Conservation (phyloP, 805 yeast genomes). For the Spathaspora gorwiae region DNA sequence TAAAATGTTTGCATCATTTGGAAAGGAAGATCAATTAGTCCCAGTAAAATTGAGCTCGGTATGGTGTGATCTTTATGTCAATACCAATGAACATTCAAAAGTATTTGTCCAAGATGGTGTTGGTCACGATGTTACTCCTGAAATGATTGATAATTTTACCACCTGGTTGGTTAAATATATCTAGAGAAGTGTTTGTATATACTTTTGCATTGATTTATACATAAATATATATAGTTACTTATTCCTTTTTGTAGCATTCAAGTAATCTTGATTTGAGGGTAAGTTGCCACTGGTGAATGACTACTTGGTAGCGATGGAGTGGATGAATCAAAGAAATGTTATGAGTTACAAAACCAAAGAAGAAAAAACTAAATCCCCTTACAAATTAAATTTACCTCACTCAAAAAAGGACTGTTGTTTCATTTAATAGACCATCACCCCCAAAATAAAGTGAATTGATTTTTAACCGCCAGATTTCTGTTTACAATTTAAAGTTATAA, state of each 20-base stretch:
- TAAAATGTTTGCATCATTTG: slow-evolving; percentile 34
- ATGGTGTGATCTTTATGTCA: slow-evolving; percentile 28
- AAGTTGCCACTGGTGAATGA: too few species aligned
- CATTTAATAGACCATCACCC: too few species aligned
- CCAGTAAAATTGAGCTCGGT: slow-evolving; percentile 28
- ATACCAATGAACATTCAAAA: slow-evolving; percentile 20
- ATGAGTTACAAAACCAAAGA: too few species aligned
- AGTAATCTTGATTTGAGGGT: neutral
- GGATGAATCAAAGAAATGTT: too few species aligned
- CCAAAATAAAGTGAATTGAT: too few species aligned
- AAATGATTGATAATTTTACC: slow-evolving; percentile 30
- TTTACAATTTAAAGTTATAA: too few species aligned
- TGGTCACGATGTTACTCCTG: slow-evolving; percentile 31
- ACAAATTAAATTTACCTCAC: too few species aligned
- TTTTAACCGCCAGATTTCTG: too few species aligned
- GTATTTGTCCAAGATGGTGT: slow-evolving; percentile 24
- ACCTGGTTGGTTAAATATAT: slow-evolving; percentile 23
- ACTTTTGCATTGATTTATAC: neutral
- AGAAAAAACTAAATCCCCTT: too few species aligned
- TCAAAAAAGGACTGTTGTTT: too few species aligned
- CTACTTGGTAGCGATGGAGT: too few species aligned
- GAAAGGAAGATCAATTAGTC: slow-evolving; percentile 31
- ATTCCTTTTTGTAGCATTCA: neutral
- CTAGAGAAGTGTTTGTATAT: neutral
- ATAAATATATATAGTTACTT: neutral